Evolutionary conservation across 768 basidiomycete genomes (phyloP).

Genomic region (Phaeotremella fagi): DNA sequence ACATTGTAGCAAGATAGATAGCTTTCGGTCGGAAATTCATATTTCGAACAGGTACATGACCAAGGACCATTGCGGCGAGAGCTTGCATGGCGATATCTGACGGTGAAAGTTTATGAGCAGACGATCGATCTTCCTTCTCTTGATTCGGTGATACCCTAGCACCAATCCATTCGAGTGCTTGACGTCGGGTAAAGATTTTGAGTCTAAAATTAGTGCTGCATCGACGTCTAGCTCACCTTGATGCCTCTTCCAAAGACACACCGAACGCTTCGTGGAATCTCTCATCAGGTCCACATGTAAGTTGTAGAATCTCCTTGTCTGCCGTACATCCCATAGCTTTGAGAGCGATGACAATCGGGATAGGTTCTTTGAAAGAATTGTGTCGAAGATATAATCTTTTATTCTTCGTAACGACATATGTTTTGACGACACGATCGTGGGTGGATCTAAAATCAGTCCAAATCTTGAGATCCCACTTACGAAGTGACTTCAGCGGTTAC

Average conservation of each 20-base stretch:
- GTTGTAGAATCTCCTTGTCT: conserved; percentile 92
- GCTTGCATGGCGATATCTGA: conserved; percentile 93
- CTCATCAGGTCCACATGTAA: conserved; percentile 88
- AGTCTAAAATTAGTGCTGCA: conserved; percentile 11
- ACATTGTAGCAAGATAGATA: conserved; percentile 97
- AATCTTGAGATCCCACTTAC: conserved; percentile 58
- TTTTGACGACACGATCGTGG: conserved; percentile 77
- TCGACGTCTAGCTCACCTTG: conserved; percentile 60
- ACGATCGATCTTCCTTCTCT: conserved; percentile 50
- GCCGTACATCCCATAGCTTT: conserved; percentile 95
- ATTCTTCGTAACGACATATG: conserved; percentile 93
- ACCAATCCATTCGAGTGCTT: conserved; percentile 93
- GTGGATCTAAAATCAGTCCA: conserved; percentile 50
- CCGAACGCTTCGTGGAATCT: conserved; percentile 81
- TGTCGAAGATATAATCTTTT: conserved; percentile 92
- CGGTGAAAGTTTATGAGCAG: conserved; percentile 54
- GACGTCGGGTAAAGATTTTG: conserved; percentile 76
- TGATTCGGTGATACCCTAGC: conserved; percentile 74
- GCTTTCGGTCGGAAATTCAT: conserved; percentile 90
- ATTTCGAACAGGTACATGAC: conserved; percentile 85
- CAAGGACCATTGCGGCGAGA: conserved; percentile 92
- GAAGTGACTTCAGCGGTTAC: conserved; percentile 96
- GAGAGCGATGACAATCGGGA: conserved; percentile 90
- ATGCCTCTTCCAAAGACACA: conserved; percentile 87
- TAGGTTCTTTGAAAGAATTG: conserved; percentile 94